A percentile compares a stretch with the other conserved stretches of the same genome.
Conservation (phyloP, 2,329 filamentous ascomycete genomes). For the Colletotrichum sp. region DNA sequence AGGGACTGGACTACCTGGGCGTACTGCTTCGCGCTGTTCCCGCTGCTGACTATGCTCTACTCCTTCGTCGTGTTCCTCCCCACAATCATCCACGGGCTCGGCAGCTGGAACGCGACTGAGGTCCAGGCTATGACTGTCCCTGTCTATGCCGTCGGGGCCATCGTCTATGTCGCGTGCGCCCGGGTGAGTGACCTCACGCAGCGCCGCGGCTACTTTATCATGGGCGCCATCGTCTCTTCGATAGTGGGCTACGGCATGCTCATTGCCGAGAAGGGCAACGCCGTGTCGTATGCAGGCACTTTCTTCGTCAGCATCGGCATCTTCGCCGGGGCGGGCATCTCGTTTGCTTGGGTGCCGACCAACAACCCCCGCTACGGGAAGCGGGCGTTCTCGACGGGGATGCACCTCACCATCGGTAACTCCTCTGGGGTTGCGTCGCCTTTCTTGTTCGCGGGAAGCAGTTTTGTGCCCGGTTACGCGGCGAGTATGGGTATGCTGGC, state of each 20-base stretch:
- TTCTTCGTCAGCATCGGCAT: slow-evolving; percentile 53
- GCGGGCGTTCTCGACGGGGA: slow-evolving; percentile 13
- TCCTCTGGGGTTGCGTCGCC: slow-evolving; percentile 66
- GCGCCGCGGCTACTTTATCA: slow-evolving; percentile 23
- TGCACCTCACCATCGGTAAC: slow-evolving; percentile 20
- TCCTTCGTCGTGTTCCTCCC: slow-evolving; percentile 36
- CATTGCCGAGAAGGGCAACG: background rate
- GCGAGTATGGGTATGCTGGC: slow-evolving; percentile 54
- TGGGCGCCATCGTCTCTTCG: background rate
- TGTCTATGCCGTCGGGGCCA: slow-evolving; percentile 67
- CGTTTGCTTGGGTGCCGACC: slow-evolving; percentile 20
- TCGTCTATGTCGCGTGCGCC: slow-evolving; percentile 63
- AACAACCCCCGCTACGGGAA: slow-evolving; percentile 21
- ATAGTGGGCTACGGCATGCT: slow-evolving; percentile 9
- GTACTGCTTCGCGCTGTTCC: slow-evolving; percentile 33
- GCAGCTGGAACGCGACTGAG: slow-evolving; percentile 58
- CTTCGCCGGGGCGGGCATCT: background rate
- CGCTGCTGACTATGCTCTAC: slow-evolving; percentile 34
- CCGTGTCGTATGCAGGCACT: slow-evolving; percentile 41
- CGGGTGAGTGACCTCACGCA: slow-evolving; percentile 46
- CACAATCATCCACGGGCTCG: slow-evolving; percentile 66
- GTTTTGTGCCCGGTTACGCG: slow-evolving; percentile 55
- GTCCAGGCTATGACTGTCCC: slow-evolving; percentile 73
- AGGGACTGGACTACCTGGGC: slow-evolving; percentile 34
- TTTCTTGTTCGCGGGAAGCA: slow-evolving; percentile 53